A percentile compares a stretch with the other conserved stretches of the same genome.
phyloP scores from a whole-genome alignment of 2,329 filamentous ascomycete species.

The Bertia moriformis region DNA sequence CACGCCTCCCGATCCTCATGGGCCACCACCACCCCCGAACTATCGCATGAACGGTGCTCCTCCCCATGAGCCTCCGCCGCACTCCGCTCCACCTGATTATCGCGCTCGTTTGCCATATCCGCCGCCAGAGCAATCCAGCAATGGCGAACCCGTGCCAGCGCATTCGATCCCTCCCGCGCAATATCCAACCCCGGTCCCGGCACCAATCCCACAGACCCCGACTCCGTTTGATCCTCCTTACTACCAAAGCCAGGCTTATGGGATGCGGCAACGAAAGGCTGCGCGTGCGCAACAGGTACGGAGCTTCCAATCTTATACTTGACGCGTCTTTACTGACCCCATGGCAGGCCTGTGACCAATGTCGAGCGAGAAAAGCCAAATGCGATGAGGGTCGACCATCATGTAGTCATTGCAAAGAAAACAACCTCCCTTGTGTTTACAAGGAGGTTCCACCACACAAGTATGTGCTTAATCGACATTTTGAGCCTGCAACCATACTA shows the following conservation, averaged over 20 bases:
- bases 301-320: too few relatives aligned
- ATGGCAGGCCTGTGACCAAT: not conserved
- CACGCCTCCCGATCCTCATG: not conserved
- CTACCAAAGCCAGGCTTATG: not conserved
- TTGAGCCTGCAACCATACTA: too few relatives aligned
- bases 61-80: not conserved
- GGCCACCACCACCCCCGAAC: not conserved
- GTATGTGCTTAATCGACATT: too few relatives aligned
- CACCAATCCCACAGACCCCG: not conserved
- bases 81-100: not conserved
- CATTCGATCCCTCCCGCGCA: not conserved
- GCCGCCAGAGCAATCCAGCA: not conserved
- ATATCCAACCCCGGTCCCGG: not conserved
- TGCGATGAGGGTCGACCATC: not conserved
- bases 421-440: not conserved
- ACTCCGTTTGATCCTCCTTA: not conserved
- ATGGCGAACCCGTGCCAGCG: not conserved
- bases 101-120: not conserved
- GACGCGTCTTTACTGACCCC: too few relatives aligned
- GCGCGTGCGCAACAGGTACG: not conserved
- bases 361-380: not conserved
- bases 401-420: conserved; percentile 1
- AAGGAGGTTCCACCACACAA: conserved; percentile 1
- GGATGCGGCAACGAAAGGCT: not conserved
- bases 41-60: not conserved